Conservation (phyloP, 257 asterid genomes). For the Gentiana dahurica region DNA sequence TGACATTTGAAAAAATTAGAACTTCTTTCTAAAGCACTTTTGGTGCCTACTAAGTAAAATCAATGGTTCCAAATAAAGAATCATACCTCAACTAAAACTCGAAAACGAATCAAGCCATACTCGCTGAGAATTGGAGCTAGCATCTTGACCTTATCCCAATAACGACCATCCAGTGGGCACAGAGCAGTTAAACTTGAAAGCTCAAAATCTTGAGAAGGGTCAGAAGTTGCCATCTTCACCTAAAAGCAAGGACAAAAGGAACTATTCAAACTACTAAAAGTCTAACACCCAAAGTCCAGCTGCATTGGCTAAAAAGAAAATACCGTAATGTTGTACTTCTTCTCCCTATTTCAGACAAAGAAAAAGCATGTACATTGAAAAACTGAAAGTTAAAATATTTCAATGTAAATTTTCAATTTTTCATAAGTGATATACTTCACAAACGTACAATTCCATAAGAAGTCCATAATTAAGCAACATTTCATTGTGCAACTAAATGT, state of each 20-base stretch:
- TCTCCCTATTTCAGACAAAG: not conserved
- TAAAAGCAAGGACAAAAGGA: conserved; percentile 10
- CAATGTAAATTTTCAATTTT: no score
- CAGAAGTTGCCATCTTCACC: conserved; percentile 23
- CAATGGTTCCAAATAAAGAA: not conserved
- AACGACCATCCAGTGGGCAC: conserved; percentile 91
- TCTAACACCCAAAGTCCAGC: not conserved
- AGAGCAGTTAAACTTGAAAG: conserved; percentile 49
- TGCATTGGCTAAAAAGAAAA: not conserved
- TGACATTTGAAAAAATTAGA: no score
- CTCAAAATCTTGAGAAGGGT: conserved; percentile 24
- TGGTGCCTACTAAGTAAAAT: no score
- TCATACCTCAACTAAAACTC: conserved; percentile 81
- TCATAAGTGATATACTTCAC: no score
- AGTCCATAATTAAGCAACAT: no score
- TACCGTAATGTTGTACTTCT: not conserved
- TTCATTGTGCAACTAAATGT: no score
- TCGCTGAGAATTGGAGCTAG: conserved; percentile 74
- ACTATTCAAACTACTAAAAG: not conserved
- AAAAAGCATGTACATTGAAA: not conserved
- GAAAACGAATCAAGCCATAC: conserved; percentile 67
- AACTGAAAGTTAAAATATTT: not conserved
- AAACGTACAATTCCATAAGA: no score
- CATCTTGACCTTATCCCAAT: conserved; percentile 79
- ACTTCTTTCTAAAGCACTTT: no score